Evolutionary conservation across 2,329 filamentous ascomycete species (phyloP).

Genomic region (Ophiostoma quercus): DNA sequence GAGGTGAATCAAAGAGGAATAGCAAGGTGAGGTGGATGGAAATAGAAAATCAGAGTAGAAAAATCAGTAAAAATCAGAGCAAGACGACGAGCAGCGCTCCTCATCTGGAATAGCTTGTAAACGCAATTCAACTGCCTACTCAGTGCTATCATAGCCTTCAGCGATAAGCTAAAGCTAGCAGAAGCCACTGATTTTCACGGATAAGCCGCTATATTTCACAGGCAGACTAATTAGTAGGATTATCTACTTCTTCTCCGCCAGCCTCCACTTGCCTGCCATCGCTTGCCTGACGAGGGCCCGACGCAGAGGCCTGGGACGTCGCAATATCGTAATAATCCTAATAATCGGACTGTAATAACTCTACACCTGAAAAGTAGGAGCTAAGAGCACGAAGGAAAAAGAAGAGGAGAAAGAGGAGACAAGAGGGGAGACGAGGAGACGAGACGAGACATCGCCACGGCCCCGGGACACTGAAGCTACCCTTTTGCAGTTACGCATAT

Average conservation of each 20-base stretch:
- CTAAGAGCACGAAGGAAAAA: background rate
- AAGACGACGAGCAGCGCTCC: slow-evolving; percentile 19
- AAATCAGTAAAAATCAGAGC: background rate
- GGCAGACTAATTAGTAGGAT: background rate
- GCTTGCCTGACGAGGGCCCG: slow-evolving; percentile 11
- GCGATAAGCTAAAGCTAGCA: background rate
- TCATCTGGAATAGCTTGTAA: slow-evolving; percentile 19
- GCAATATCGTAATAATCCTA: background rate
- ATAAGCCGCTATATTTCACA: background rate
- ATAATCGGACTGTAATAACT: background rate
- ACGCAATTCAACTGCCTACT: background rate
- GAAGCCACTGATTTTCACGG: slow-evolving; percentile 4
- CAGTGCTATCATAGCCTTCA: background rate
- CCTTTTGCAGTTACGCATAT: background rate
- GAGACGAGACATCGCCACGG: slow-evolving; percentile 9
- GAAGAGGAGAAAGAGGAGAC: slow-evolving; percentile 1
- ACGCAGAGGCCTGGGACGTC: slow-evolving; percentile 15
- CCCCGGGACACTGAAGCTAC: background rate
- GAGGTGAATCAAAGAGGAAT: background rate
- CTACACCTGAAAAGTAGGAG: background rate
- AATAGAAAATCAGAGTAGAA: background rate
- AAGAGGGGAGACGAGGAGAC: background rate
- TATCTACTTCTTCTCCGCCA: background rate
- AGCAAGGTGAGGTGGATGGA: background rate
- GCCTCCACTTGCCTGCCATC: slow-evolving; percentile 11